phyloP scores from a whole-genome alignment of 164 flowering plant species.

The Sedum album region DNA sequence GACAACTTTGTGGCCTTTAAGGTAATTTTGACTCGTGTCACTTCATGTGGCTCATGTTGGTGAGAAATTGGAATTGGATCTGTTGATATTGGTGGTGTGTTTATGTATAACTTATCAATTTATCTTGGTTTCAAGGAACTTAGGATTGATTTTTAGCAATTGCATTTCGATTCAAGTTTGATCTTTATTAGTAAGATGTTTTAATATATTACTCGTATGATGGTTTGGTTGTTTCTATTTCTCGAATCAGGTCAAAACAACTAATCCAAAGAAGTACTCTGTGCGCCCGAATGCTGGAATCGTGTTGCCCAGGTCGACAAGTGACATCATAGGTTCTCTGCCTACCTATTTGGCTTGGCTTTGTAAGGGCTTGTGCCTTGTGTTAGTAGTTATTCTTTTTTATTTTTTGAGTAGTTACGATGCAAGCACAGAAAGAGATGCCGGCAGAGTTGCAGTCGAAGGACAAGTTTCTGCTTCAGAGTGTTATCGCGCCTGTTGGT shows the following conservation, averaged over 20 bases:
- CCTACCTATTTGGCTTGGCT: neutral
- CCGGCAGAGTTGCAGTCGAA: conserved; percentile 48
- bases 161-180: neutral
- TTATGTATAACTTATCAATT: too few species aligned
- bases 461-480: conserved; percentile 55
- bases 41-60: neutral
- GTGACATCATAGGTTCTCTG: conserved; percentile 43
- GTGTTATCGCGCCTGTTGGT: conserved; percentile 29
- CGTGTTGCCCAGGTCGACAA: conserved; percentile 49
- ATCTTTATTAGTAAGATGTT: neutral
- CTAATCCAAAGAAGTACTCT: conserved; percentile 73
- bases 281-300: conserved; percentile 70
- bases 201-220: neutral
- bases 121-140: too few species aligned
- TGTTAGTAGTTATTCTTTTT: neutral
- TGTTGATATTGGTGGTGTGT: too few species aligned
- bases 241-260: conserved; percentile 54
- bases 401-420: conserved; percentile 32
- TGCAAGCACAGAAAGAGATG: conserved; percentile 55
- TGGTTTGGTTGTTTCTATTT: neutral
- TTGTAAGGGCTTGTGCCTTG: neutral
- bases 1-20: neutral
- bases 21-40: neutral
- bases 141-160: neutral
- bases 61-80: neutral